A percentile compares a stretch with the other conserved stretches of the same genome.
These are phyloP conservation scores for Nidula microcarpa DNA, from an alignment of 768 basidiomycete species.

Conservation along the genomic window DNA sequence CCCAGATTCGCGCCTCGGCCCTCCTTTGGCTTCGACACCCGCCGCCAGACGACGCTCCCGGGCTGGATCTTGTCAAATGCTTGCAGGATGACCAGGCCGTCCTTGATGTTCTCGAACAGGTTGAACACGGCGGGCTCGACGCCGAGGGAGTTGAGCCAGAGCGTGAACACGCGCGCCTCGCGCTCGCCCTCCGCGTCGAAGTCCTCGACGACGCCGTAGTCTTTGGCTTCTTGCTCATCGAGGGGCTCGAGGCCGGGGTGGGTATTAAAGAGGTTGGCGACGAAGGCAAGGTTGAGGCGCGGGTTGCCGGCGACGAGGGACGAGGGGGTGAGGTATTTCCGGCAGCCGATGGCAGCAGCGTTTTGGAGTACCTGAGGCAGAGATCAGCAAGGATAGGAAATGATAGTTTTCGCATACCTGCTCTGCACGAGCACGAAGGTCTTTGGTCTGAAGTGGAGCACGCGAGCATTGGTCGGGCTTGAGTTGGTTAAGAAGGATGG, in stretches of 20 bases:
- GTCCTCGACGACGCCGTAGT: slow-evolving; percentile 87
- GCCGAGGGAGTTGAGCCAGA: slow-evolving; percentile 97
- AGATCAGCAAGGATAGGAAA: background rate
- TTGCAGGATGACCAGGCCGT: slow-evolving; percentile 88
- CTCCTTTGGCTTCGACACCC: slow-evolving; percentile 91
- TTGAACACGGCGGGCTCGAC: slow-evolving; percentile 97
- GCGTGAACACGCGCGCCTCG: slow-evolving; percentile 95
- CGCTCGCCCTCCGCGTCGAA: slow-evolving; percentile 99
- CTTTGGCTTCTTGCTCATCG: slow-evolving; percentile 91
- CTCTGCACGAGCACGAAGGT: slow-evolving; percentile 83
- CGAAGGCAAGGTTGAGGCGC: slow-evolving; percentile 95
- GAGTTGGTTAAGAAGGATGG: slow-evolving; percentile 91
- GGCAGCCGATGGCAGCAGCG: slow-evolving; percentile 89
- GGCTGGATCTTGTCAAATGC: slow-evolving; percentile 96
- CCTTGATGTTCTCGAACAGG: slow-evolving; percentile 92
- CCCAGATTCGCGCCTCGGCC: slow-evolving; percentile 38
- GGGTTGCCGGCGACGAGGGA: slow-evolving; percentile 94
- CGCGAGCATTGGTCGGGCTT: slow-evolving; percentile 91
- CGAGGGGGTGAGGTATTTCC: slow-evolving; percentile 91
- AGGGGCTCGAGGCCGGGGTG: slow-evolving; percentile 92
- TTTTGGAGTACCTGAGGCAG: slow-evolving; percentile 75
- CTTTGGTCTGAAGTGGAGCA: slow-evolving; percentile 84
- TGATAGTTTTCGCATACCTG: slow-evolving; percentile 35
- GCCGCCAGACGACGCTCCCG: slow-evolving; percentile 89
- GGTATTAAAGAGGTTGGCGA: slow-evolving; percentile 98